Base-by-base conservation (phyloP, 176 grass and related monocot species). In the Ensete glaucum region DNA sequence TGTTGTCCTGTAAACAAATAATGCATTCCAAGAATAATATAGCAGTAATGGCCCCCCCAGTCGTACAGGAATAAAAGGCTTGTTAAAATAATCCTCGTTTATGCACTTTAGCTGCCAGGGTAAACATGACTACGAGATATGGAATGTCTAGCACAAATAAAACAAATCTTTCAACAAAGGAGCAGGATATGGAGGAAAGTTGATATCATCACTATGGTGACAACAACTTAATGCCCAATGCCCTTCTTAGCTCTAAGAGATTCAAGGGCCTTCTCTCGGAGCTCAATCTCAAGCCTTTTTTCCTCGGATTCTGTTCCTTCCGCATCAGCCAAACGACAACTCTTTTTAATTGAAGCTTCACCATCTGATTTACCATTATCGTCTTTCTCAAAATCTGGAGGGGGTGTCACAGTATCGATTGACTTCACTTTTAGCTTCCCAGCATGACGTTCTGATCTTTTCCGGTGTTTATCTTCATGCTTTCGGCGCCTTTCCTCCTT, bases 181-280 rank as follows among this genome's bases (percentile, higher is more conserved):
- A 43, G 34, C 29, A 50, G 1, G 9, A 43, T 51, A 50, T 16
- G 20, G 6, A 20, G 12, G 9, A n/a, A 48, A 14, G 43, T 67
- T 12, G 11, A 69, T 29, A 1, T 69, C 15, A 49, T 69, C 15
- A 49, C 19, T 50, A 11, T 76, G 17, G 9, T 27, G 13, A 24
- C 48, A 64, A 53, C 62, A 64, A 53, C 62, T 89, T 84, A 94
- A 79, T 81, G 82, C 19, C 72, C 86, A 63, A 80, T 56, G 50
- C 80, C 84, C 58, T 94, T 97, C 74, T 91, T 94, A 51, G 86
- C 91, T 82, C 85, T 80, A 75, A 99, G 86, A 64, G 86, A 83
- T 80, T 89, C 84, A 52, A 99, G 91, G 49, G 96, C 96, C 84
- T 81, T 99, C 79, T 89, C 83, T 34, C 88, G 85, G 76, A 99